Conservation (phyloP, 2,329 filamentous ascomycete genomes). For the Botrytis elliptica region DNA sequence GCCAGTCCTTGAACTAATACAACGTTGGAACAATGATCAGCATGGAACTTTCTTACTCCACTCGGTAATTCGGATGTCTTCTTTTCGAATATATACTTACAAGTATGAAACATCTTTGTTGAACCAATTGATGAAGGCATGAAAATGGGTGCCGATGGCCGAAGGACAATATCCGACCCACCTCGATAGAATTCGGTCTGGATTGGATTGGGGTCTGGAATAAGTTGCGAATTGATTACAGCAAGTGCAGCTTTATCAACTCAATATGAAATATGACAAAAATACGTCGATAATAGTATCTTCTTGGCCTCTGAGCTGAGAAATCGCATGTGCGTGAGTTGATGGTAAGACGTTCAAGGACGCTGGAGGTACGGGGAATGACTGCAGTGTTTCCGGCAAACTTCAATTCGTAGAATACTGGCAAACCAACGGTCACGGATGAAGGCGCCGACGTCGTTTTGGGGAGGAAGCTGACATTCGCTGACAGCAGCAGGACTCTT, state of each 20-base stretch:
- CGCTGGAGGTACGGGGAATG: constrained; percentile 17
- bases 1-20: constrained; percentile 38
- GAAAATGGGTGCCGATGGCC: constrained; percentile 20
- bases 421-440: constrained; percentile 15
- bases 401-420: constrained; percentile 16
- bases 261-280: constrained; percentile 21
- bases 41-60: constrained; percentile 5
- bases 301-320: constrained; percentile 3
- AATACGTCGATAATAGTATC: constrained; percentile 5
- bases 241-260: constrained; percentile 18
- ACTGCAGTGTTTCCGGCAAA: constrained; percentile 18
- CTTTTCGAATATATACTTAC: constrained; percentile 30
- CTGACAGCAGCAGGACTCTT: constrained; percentile 15
- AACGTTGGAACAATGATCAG: constrained; percentile 18
- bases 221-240: constrained; percentile 1
- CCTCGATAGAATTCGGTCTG: not conserved
- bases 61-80: constrained; percentile 8
- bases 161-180: constrained; percentile 14
- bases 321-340: not conserved
- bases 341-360: not conserved
- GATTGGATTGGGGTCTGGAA: constrained; percentile 6
- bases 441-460: constrained; percentile 6
- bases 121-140: constrained; percentile 37
- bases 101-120: constrained; percentile 39
- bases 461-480: constrained; percentile 12